Evolutionary conservation across 768 basidiomycete genomes (phyloP).

Genomic region (Termitomyces bulborhizus): DNA sequence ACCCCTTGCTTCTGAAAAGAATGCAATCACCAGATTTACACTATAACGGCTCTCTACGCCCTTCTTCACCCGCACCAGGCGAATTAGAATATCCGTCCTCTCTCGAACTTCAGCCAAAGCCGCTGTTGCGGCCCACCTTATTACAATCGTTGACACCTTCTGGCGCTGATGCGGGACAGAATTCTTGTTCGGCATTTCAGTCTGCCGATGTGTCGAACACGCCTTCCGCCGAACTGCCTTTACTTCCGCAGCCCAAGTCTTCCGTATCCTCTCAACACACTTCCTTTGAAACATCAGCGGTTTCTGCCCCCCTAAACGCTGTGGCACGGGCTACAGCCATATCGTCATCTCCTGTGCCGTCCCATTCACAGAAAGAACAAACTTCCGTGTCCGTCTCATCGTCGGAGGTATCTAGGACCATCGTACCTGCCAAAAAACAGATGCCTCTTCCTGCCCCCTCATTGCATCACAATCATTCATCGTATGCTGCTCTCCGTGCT

Average conservation of each 20-base stretch:
- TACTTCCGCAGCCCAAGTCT: no score
- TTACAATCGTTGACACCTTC: conserved; percentile 12
- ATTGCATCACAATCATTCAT: conserved; percentile 1
- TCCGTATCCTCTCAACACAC: background rate
- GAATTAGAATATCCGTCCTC: conserved; percentile 12
- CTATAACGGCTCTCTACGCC: conserved; percentile 18
- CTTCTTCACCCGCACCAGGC: conserved; percentile 13
- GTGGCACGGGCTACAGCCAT: background rate
- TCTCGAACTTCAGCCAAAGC: conserved; percentile 6
- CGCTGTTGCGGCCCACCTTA: conserved; percentile 13
- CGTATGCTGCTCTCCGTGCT: conserved; percentile 14
- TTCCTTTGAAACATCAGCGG: background rate
- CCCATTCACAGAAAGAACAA: background rate
- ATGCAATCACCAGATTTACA: conserved; percentile 22
- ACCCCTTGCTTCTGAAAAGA: conserved; percentile 46
- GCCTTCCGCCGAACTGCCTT: background rate
- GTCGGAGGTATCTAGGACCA: background rate
- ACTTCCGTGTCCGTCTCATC: background rate
- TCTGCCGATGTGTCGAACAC: background rate
- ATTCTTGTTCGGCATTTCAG: background rate
- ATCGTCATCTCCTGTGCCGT: background rate
- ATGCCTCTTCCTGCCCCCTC: background rate
- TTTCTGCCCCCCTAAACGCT: no score
- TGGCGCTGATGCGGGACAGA: background rate
- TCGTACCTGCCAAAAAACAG: background rate